Base-by-base conservation (phyloP, 495 filamentous ascomycete species). In the Penicillium egyptiacum region DNA sequence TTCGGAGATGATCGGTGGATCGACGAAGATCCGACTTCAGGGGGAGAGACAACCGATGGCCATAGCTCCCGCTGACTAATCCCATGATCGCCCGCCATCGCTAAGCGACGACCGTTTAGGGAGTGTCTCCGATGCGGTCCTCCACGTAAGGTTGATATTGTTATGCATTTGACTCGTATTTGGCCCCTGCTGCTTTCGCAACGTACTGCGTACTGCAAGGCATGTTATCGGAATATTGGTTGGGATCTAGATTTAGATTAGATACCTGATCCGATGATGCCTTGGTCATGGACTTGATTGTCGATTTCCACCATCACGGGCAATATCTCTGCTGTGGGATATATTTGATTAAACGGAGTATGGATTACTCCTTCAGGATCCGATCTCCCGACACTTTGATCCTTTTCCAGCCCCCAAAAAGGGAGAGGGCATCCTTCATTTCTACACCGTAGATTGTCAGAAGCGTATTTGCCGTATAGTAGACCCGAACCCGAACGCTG, bases 11-110 rank as follows among this genome's bases (percentile, higher is more conserved):
- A 66, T 64, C 60, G 28, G 31, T 51, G 37, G 61, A 57, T 61
- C 59, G 43, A 52, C 39, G 41, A 56, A 51, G 31, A 51, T 63
- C 59, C 57, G 48, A 58, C 7, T 53, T 43, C 25, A 53, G 50
- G 53, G 57, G 55, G 30, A 14, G 10, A 33, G 11, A 57, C 63
- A 65, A 62, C 60, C 51, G 60, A 60, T 70, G 67, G 67, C 62
- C 67, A 70, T 68, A 70, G 67, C 67, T 70, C 52, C 62, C 12
- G n/a, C 25, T 49, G 30, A 49, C 35, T 52, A 35, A 52, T 31
- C 23, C 31, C 48, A 52, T 58, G 55, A 58, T 58, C 55, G 48
- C 37, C 54, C 40, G 51, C 39, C 25, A 49, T 53, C 55, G 41
- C 55, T 58, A 52, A 51, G 48, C 48, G 55, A 58, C 25, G 48